Conservation (phyloP, 345 rosid species). For the Anacardium occidentale region DNA sequence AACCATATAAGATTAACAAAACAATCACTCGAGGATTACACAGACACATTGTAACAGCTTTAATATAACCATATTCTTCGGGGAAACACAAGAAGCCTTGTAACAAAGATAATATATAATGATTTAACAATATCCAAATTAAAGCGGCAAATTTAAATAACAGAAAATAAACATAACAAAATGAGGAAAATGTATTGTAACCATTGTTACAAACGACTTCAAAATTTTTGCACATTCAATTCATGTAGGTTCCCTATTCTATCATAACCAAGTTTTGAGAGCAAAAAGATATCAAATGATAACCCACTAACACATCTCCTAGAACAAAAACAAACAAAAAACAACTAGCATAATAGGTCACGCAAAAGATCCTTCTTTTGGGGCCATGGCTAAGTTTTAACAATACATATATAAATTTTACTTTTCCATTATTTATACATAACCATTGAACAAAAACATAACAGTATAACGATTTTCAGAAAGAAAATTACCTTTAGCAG, state of each 20-base stretch:
- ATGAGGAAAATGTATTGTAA: too few species aligned
- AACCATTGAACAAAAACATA: too few species aligned
- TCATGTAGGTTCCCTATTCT: background rate
- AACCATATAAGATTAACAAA: background rate
- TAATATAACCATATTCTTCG: background rate
- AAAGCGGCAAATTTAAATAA: background rate
- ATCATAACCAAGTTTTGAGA: background rate
- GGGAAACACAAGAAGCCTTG: too few species aligned
- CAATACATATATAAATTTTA: too few species aligned
- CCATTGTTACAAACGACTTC: background rate
- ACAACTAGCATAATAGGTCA: background rate
- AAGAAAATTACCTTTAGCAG: conserved; percentile 32
- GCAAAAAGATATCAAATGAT: background rate
- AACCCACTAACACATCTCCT: background rate
- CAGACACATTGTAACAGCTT: too few species aligned
- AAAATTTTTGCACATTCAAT: background rate
- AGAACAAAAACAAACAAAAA: background rate
- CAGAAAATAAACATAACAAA: background rate
- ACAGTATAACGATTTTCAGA: too few species aligned
- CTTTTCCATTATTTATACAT: too few species aligned
- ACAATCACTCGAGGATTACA: background rate
- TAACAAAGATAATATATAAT: background rate
- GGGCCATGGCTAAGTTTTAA: too few species aligned
- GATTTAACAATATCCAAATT: too few species aligned
- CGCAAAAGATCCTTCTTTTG: background rate